Percentiles rank a stretch among this genome's conserved stretches.
These are phyloP conservation scores for Amphibolis antarctica DNA, from an alignment of 106 monocot species.

Conservation along the genomic window DNA sequence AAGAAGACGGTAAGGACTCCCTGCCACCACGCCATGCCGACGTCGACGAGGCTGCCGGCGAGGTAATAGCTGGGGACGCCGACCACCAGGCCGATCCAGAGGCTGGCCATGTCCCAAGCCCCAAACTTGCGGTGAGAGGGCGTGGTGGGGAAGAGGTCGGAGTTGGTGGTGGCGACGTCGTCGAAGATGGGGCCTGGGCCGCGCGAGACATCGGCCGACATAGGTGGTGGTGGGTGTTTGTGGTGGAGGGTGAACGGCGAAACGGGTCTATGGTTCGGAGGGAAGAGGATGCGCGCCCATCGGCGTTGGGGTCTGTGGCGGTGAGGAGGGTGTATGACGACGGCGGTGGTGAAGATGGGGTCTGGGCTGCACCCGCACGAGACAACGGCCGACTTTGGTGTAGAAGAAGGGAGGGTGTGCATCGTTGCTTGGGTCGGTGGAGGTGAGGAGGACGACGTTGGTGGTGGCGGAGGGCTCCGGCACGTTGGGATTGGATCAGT, in stretches of 20 bases:
- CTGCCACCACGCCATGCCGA: slow-evolving; percentile 30
- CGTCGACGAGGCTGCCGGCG: slow-evolving; percentile 25
- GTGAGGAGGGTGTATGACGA: background rate
- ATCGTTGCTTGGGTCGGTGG: no score
- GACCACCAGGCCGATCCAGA: slow-evolving; percentile 24
- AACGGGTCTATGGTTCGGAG: background rate
- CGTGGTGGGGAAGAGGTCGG: slow-evolving; percentile 19
- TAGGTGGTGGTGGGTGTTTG: background rate
- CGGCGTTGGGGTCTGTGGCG: background rate
- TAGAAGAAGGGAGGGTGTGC: no score
- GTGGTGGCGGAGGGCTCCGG: no score
- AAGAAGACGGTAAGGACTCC: slow-evolving; percentile 18
- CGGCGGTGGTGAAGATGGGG: background rate
- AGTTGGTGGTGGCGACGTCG: background rate
- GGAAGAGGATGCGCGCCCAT: background rate
- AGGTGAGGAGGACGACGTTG: no score
- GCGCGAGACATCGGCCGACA: background rate
- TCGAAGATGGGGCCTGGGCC: background rate
- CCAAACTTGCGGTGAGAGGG: slow-evolving; percentile 5
- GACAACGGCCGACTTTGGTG: no score
- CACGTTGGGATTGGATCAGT: no score
- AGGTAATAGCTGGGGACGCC: slow-evolving; percentile 24
- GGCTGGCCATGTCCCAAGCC: slow-evolving; percentile 8
- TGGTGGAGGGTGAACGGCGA: background rate
- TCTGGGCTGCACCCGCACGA: no score